These are phyloP conservation scores for Periconia sp. DNA, from an alignment of 2,329 filamentous ascomycete species.

Conservation along the genomic window DNA sequence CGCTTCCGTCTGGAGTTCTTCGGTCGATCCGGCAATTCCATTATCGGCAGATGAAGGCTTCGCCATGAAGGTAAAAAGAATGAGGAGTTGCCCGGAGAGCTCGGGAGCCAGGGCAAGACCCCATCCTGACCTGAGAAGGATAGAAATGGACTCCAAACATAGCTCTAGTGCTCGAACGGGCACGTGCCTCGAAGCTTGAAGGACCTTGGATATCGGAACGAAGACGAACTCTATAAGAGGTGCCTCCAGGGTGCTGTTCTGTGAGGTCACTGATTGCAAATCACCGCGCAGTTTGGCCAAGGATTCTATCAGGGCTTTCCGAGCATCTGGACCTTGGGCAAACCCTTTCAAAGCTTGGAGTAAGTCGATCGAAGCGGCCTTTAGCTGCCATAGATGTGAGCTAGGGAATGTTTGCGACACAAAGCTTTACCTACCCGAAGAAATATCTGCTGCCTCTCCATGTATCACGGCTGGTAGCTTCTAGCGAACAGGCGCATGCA, in stretches of 20 bases:
- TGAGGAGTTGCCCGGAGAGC: conserved; percentile 82
- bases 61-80: conserved; percentile 81
- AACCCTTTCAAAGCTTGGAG: conserved; percentile 61
- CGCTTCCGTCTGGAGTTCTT: conserved; percentile 76
- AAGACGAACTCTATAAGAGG: conserved; percentile 94
- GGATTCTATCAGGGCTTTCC: conserved; percentile 55
- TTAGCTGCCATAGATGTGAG: conserved; percentile 52
- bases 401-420: background rate
- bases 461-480: too few relatives aligned
- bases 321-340: conserved; percentile 51
- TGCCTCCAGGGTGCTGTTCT: conserved; percentile 65
- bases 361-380: conserved; percentile 64
- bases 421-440: conserved; percentile 35
- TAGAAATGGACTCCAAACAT: conserved; percentile 74
- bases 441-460: conserved; percentile 50
- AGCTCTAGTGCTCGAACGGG: conserved; percentile 76
- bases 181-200: conserved; percentile 75
- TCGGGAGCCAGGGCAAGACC: conserved; percentile 71
- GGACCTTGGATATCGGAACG: conserved; percentile 87
- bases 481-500: background rate
- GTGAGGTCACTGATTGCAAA: conserved; percentile 42
- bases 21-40: conserved; percentile 59
- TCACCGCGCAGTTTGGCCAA: conserved; percentile 54
- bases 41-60: conserved; percentile 68
- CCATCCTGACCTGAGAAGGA: conserved; percentile 83